Base-by-base conservation (phyloP, 495 filamentous ascomycete species). In the Clavariopsis aquatica region DNA sequence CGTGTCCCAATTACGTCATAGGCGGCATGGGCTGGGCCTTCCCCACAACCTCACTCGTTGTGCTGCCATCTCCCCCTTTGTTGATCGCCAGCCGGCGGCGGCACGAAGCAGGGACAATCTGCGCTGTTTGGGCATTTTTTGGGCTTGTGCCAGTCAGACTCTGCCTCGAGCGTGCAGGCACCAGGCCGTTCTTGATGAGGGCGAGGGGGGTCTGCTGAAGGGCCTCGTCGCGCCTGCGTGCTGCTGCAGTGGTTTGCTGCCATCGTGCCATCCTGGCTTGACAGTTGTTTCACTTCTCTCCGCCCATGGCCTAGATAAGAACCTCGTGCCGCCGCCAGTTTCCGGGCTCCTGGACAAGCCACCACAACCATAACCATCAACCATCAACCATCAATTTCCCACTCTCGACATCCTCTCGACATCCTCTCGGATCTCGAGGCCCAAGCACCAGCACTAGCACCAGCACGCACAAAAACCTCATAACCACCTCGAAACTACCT, bases 1-100 rank as follows among this genome's bases (percentile, higher is more conserved):
- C 6, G 5, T 19, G 4, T 49, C 5, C 47, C 22, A 7, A 36
- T 20, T 1, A 19, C 52, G 29, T 56, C 52, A 56, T 38, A 36
- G 3, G 52, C 52, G 17, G 22, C 28, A 17, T 20, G 26, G 52
- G 26, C 12, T 24, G 52, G 13, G 23, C 8, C 29, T 3, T 56
- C 22, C 52, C 28, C 5, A 13, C 38, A 43, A 43, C 38, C 38
- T 43, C 38, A 43, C 8, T 43, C 38, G 38, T 12, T 12, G 6
- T 6, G 17, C 23, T 9, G 1, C 3, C 17, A 28, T 19, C 52
- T 24, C 52, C 20, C 22, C 22, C 28, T 38, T n/a, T 1, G n/a
- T 54, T 31, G 52, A 56, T 56, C 52, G 52, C 52, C n/a, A 31
- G 52, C 31, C 28, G 52, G 41, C 41, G 29, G 34, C 28, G 51